Evolutionary conservation across 768 basidiomycete genomes (phyloP), one percentile per base, ranked within the genome.

Genomic region (Sistotremastrum suecicum): DNA sequence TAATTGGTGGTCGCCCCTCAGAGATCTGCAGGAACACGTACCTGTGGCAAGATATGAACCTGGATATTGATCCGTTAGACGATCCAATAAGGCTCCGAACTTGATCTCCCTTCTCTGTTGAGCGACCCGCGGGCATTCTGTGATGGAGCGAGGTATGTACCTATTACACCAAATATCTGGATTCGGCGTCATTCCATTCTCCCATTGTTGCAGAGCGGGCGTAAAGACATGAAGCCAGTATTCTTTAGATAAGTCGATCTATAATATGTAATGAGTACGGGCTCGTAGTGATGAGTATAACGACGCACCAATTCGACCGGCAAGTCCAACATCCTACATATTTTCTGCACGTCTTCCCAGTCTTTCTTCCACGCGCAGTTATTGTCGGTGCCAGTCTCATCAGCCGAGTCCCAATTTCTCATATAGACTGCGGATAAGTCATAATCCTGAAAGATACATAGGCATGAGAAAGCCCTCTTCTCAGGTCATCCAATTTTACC

Each of bases 321-420:
- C 35, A 90, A 73, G 47, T 74, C 84, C 28, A 83, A 70, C 53
- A 73, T 66, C 43, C 64, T 72, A 57, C 89, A 90, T 8, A 95
- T 85, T 11, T 67, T 65, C 54, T 80, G 80, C 1, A 95, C 92
- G 58, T 94, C 89, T 49, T 83, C 76, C 84, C 85, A 95, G 55
- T 97, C 92, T 48, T 78, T 82, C 63, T 97, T 83, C 92, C 92
- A 98, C 60, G 91, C 87, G 54, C 92, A 98, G 3, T 85, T 83
- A n/a, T 67, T 69, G 56, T 84, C 84, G 0, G 78, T 72, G 11
- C 75, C 81, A 29, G 70, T 76, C 62, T 91, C 88, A 55, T 90
- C 85, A 37, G 80, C 70, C 2, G 81, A 83, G 54, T 89, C 85
- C 92, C 92, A 98, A 49, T 98, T 97, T 20, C 88, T 75, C 92